Evolutionary conservation across 257 asterid species (phyloP).

Genomic region (Ilex aquifolium): DNA sequence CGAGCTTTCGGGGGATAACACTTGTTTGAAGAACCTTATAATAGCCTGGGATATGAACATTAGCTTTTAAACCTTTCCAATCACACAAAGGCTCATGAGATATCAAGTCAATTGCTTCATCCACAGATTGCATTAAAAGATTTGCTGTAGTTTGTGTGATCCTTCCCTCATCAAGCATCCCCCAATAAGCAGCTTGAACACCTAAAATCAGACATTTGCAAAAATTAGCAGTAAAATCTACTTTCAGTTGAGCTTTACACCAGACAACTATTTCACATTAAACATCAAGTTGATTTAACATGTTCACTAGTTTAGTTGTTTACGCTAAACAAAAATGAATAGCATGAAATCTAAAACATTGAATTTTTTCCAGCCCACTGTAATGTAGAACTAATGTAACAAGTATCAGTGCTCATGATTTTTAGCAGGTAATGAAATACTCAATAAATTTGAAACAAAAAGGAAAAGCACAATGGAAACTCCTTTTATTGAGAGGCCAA

Average conservation of each 20-base stretch:
- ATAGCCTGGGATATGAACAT: conserved; percentile 67
- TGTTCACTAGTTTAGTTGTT: not conserved
- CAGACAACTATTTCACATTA: not conserved
- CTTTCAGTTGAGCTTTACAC: not conserved
- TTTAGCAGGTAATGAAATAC: too few relatives aligned
- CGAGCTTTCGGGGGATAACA: conserved; percentile 63
- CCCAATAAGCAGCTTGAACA: conserved; percentile 98
- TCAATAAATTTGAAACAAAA: too few relatives aligned
- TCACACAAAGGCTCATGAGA: conserved; percentile 65
- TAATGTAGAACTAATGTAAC: too few relatives aligned
- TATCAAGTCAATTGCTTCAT: conserved; percentile 81
- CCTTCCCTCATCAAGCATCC: conserved; percentile 98
- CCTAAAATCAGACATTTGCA: conserved; percentile 29
- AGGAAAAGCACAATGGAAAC: too few relatives aligned
- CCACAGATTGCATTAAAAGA: conserved; percentile 90
- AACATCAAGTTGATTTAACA: not conserved
- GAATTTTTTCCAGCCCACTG: too few relatives aligned
- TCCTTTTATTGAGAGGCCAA: too few relatives aligned
- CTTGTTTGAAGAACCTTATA: conserved; percentile 71
- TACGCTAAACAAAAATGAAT: too few relatives aligned
- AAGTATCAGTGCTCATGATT: too few relatives aligned
- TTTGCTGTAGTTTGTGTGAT: conserved; percentile 68
- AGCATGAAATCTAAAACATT: too few relatives aligned
- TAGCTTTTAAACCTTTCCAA: conserved; percentile 70
- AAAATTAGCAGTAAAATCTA: not conserved